phyloP scores from a whole-genome alignment of 2,329 filamentous ascomycete species.

The Leptodontidium sp. region DNA sequence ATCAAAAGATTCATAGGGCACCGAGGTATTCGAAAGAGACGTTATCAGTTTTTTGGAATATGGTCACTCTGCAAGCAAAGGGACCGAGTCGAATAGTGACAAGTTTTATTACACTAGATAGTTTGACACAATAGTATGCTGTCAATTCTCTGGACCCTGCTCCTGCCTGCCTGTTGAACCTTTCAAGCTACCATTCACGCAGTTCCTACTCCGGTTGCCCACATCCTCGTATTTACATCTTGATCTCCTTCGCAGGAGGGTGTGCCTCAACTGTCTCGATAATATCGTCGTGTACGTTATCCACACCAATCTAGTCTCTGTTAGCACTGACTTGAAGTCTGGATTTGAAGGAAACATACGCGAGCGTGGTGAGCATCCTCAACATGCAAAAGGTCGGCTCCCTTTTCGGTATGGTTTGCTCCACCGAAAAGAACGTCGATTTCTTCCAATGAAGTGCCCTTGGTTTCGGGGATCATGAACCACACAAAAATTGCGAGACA shows the following conservation, averaged over 20 bases:
- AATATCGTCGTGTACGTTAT: constrained; percentile 22
- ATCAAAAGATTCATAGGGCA: no score
- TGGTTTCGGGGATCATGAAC: constrained; percentile 63
- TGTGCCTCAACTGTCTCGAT: constrained; percentile 15
- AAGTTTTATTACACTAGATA: not conserved
- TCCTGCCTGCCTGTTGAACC: not conserved
- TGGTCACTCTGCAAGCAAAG: no score
- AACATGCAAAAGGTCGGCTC: constrained; percentile 40
- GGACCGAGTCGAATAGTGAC: not conserved
- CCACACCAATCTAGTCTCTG: constrained; percentile 17
- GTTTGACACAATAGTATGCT: not conserved
- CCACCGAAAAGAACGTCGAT: constrained; percentile 62
- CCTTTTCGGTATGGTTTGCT: constrained; percentile 45
- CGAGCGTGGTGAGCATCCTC: constrained; percentile 45
- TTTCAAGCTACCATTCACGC: not conserved
- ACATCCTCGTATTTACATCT: constrained; percentile 13
- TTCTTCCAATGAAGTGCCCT: constrained; percentile 61
- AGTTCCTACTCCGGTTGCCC: not conserved
- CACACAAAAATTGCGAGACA: constrained; percentile 58
- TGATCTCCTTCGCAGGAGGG: constrained; percentile 20
- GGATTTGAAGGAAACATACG: not conserved
- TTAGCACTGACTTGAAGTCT: not conserved
- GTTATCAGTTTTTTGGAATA: no score
- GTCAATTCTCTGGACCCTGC: no score
- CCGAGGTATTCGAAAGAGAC: no score